A percentile compares a stretch with the other conserved stretches of the same genome.
phyloP scores from a whole-genome alignment of 2,329 filamentous ascomycete species.

The Colletotrichum sp. region DNA sequence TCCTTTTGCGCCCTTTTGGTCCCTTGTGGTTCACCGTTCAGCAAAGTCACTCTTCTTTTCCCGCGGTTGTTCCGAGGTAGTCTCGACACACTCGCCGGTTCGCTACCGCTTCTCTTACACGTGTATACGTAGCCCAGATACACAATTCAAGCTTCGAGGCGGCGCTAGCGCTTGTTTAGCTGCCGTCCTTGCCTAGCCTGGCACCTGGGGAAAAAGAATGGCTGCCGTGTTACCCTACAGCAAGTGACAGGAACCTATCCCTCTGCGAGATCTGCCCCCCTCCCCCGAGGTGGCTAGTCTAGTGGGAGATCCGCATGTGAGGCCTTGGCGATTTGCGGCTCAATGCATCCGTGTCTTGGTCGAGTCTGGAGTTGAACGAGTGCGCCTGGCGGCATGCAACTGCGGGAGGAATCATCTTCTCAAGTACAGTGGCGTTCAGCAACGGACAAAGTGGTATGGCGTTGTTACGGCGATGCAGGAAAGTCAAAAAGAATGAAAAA shows the following conservation, averaged over 20 bases:
- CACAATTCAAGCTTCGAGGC: not conserved
- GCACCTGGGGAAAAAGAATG: not conserved
- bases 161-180: not conserved
- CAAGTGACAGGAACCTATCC: not conserved
- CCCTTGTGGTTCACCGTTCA: not conserved
- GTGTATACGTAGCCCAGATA: not conserved
- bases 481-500: not conserved
- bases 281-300: not conserved
- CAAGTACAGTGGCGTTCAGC: not conserved
- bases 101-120: not conserved
- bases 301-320: not conserved
- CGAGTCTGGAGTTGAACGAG: not conserved
- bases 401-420: not conserved
- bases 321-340: conserved; percentile 6
- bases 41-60: not conserved
- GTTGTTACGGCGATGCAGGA: not conserved
- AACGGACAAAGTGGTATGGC: not conserved
- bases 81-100: not conserved
- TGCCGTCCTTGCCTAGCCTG: not conserved
- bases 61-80: not conserved
- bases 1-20: not conserved
- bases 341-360: not conserved
- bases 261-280: not conserved
- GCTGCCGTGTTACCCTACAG: not conserved
- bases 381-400: not conserved